Evolutionary conservation across 2,329 filamentous ascomycete species (phyloP).

Genomic region (Stagonosporopsis vannaccii): DNA sequence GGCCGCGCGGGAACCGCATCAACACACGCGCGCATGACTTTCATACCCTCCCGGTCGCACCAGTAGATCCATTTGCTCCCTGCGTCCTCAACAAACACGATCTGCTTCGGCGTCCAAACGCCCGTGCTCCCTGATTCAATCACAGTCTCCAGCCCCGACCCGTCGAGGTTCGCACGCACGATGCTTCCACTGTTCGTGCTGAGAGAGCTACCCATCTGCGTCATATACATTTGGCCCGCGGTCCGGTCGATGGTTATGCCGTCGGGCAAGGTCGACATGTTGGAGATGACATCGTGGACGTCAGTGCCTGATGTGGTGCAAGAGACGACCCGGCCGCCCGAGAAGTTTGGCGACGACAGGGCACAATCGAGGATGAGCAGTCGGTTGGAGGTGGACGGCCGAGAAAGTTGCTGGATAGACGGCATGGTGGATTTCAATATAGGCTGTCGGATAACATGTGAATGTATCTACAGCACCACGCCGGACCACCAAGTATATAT

Average conservation of each 20-base stretch:
- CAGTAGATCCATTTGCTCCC: conserved; percentile 44
- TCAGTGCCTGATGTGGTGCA: not conserved
- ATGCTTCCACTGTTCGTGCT: conserved; percentile 53
- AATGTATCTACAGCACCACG: too few species aligned
- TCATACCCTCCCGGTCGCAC: conserved; percentile 55
- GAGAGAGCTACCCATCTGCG: conserved; percentile 30
- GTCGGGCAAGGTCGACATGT: conserved; percentile 29
- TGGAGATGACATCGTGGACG: conserved; percentile 7
- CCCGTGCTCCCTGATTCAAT: conserved; percentile 49
- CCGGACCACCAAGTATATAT: too few species aligned
- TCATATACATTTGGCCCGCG: conserved; percentile 41
- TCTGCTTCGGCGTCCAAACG: conserved; percentile 55
- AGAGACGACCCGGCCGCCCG: conserved; percentile 11
- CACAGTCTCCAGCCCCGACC: conserved; percentile 54
- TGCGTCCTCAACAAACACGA: conserved; percentile 30
- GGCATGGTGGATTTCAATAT: conserved; percentile 6
- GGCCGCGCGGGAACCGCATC: conserved; percentile 15
- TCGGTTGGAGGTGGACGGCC: not conserved
- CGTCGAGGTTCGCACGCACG: conserved; percentile 58
- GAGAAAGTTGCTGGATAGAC: conserved; percentile 38
- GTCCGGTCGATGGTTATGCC: conserved; percentile 38
- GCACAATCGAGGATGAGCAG: conserved; percentile 14
- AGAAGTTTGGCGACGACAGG: conserved; percentile 3
- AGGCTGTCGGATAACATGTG: too few species aligned
- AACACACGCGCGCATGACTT: conserved; percentile 39